phyloP scores from a whole-genome alignment of 2,329 filamentous ascomycete genomes.

The Penicillium verrucosum region DNA sequence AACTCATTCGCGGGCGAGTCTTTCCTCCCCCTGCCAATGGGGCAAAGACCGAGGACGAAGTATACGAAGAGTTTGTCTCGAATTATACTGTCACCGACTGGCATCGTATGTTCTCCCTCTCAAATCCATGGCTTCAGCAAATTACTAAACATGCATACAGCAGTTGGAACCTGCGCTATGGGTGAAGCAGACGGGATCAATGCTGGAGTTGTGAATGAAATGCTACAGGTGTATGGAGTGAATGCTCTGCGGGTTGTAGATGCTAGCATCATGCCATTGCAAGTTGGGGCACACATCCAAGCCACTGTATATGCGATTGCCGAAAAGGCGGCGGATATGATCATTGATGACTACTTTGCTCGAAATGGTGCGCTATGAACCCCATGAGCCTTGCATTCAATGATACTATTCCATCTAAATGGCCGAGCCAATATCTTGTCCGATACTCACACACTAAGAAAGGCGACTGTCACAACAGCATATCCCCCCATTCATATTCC shows the following conservation, averaged over 20 bases:
- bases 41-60: not conserved
- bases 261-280: slow-evolving; percentile 34
- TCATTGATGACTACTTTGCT: slow-evolving; percentile 14
- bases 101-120: slow-evolving; percentile 17
- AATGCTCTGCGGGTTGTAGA: slow-evolving; percentile 38
- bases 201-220: slow-evolving; percentile 37
- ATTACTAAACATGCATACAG: not conserved
- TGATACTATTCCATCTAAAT: not conserved
- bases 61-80: slow-evolving; percentile 11
- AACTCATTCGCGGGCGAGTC: slow-evolving; percentile 36
- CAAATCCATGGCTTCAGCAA: not conserved
- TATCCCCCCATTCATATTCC: not conserved
- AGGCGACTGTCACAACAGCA: not conserved
- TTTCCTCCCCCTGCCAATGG: slow-evolving; percentile 28
- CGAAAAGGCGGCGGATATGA: slow-evolving; percentile 24
- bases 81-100: slow-evolving; percentile 22
- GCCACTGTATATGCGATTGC: slow-evolving; percentile 35
- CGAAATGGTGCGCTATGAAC: not conserved
- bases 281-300: slow-evolving; percentile 29
- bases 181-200: slow-evolving; percentile 28
- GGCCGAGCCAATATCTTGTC: not conserved
- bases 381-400: not conserved
- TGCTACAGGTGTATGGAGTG: slow-evolving; percentile 38
- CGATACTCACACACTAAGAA: not conserved
- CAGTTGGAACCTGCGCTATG: slow-evolving; percentile 44